Evolutionary conservation across 1,139 yeast species (phyloP).

Genomic region (Magnusiomyces paraingens): DNA sequence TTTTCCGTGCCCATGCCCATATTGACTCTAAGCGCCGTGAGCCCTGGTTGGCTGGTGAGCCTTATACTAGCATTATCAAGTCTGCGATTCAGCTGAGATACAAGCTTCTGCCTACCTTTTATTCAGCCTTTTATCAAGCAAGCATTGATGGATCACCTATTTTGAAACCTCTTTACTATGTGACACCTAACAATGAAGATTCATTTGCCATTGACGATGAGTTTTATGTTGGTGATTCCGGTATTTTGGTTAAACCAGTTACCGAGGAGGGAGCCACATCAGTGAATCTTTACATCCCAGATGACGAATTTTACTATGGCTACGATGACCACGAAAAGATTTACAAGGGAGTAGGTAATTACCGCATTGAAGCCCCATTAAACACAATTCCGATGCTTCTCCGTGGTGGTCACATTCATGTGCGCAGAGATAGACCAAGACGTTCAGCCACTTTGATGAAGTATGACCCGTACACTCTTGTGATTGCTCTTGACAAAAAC

Average conservation of each 20-base stretch:
- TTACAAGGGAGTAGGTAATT: slow-evolving; percentile 36
- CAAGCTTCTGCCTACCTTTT: slow-evolving; percentile 65
- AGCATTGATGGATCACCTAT: slow-evolving; percentile 62
- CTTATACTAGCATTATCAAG: slow-evolving; percentile 58
- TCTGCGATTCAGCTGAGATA: slow-evolving; percentile 72
- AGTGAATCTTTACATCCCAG: slow-evolving; percentile 57
- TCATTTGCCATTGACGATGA: slow-evolving; percentile 69
- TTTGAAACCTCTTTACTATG: slow-evolving; percentile 68
- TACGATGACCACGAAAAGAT: slow-evolving; percentile 46
- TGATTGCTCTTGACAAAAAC: slow-evolving; percentile 50
- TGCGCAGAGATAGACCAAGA: slow-evolving; percentile 66
- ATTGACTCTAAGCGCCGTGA: slow-evolving; percentile 88
- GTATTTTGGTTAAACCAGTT: slow-evolving; percentile 77
- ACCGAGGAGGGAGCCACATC: slow-evolving; percentile 47
- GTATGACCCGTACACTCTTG: slow-evolving; percentile 76
- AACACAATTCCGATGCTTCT: slow-evolving; percentile 64
- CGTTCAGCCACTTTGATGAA: slow-evolving; percentile 73
- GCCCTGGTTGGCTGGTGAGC: slow-evolving; percentile 81
- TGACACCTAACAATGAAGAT: slow-evolving; percentile 45
- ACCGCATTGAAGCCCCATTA: slow-evolving; percentile 45
- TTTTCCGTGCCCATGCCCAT: slow-evolving; percentile 95
- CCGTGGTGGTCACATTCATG: slow-evolving; percentile 70
- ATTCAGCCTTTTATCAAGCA: slow-evolving; percentile 71
- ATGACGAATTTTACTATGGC: slow-evolving; percentile 43
- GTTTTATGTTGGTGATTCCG: slow-evolving; percentile 69